phyloP scores from a whole-genome alignment of 2,329 filamentous ascomycete species.

The Trichoderma sp. region DNA sequence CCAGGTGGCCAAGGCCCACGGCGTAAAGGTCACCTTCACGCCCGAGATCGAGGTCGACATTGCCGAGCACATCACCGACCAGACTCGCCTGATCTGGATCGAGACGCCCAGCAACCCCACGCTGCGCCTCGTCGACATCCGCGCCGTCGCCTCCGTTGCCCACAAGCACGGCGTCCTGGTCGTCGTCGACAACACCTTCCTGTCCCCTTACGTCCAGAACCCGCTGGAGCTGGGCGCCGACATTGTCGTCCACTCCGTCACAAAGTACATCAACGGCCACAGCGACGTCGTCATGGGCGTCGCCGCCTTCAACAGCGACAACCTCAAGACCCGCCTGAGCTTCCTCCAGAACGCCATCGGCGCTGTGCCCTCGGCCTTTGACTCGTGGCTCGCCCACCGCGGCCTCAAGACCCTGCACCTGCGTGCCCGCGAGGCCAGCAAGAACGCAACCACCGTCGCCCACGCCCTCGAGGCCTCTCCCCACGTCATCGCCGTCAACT shows the following conservation, averaged over 20 bases:
- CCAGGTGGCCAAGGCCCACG: slow-evolving; percentile 91
- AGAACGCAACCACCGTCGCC: slow-evolving; percentile 78
- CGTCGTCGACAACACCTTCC: slow-evolving; percentile 99
- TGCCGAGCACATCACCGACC: slow-evolving; percentile 74
- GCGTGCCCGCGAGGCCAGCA: slow-evolving; percentile 78
- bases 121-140: slow-evolving; percentile 87
- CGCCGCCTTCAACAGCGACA: slow-evolving; percentile 87
- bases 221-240: slow-evolving; percentile 93
- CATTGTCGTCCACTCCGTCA: slow-evolving; percentile 94
- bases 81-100: slow-evolving; percentile 97
- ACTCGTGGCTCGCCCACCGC: slow-evolving; percentile 96
- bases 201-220: slow-evolving; percentile 95
- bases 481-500: slow-evolving; percentile 87
- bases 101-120: slow-evolving; percentile 93
- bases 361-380: slow-evolving; percentile 89
- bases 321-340: slow-evolving; percentile 70
- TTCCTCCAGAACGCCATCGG: slow-evolving; percentile 98
- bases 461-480: slow-evolving; percentile 73
- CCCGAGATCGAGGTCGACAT: slow-evolving; percentile 89
- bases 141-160: slow-evolving; percentile 76
- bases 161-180: slow-evolving; percentile 88
- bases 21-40: slow-evolving; percentile 91
- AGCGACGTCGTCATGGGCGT: slow-evolving; percentile 96
- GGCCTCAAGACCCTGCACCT: slow-evolving; percentile 96
- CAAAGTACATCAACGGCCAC: slow-evolving; percentile 99